Evolutionary conservation across 768 basidiomycete species (phyloP).

Genomic region (Kwoniella botswanensis): DNA sequence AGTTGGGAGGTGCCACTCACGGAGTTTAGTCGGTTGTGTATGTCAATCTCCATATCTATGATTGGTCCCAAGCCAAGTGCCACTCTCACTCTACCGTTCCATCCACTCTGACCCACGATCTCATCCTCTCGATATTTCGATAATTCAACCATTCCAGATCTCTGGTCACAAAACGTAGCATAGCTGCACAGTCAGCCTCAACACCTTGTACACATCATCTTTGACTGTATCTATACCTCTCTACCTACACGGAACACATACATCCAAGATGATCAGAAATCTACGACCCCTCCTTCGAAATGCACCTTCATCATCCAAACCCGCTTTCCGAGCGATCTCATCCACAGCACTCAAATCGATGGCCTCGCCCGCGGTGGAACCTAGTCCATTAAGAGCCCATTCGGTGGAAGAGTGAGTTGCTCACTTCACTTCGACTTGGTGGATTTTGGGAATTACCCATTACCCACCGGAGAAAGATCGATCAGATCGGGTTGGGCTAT

Average conservation of each 20-base stretch:
- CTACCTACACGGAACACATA: background rate
- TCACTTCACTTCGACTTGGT: background rate
- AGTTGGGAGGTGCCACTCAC: background rate
- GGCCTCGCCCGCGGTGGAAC: constrained; percentile 46
- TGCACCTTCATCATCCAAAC: constrained; percentile 21
- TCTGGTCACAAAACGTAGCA: background rate
- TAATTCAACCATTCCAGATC: background rate
- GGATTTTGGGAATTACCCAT: no score
- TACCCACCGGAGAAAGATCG: no score
- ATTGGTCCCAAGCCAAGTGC: background rate
- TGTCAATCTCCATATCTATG: background rate
- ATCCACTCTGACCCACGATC: background rate
- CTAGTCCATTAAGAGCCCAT: constrained; percentile 49
- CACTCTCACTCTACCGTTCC: background rate
- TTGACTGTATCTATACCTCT: background rate
- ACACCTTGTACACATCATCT: background rate
- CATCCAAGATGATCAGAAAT: constrained; percentile 19
- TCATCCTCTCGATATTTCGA: background rate
- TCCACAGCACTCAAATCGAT: constrained; percentile 39
- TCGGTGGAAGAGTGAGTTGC: constrained; percentile 56
- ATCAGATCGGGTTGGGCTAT: background rate
- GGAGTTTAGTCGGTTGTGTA: background rate
- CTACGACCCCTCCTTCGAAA: constrained; percentile 20
- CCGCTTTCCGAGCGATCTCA: constrained; percentile 30
- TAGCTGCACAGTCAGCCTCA: constrained; percentile 25